A percentile compares a stretch with the other conserved stretches of the same genome.
phyloP scores from a whole-genome alignment of 2,329 filamentous ascomycete genomes.

The Colletotrichum cordylinicola region DNA sequence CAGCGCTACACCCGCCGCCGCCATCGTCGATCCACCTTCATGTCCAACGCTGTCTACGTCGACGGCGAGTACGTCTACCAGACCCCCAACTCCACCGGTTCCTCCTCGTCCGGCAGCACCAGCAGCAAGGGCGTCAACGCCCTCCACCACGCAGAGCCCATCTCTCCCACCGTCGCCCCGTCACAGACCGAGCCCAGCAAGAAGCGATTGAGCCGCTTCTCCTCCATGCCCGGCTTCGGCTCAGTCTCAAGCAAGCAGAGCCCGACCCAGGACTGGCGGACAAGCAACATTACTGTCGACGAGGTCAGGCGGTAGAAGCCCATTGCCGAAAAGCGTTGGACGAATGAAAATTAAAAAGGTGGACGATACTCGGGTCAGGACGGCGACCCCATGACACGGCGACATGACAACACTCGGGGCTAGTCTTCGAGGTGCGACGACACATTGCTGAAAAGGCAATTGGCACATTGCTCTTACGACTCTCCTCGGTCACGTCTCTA shows the following conservation, averaged over 20 bases:
- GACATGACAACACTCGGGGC: conserved; percentile 14
- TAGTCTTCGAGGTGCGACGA: conserved; percentile 16
- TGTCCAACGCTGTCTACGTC: conserved; percentile 88
- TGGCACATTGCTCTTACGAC: conserved; percentile 17
- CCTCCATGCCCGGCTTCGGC: conserved; percentile 61
- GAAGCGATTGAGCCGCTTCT: conserved; percentile 61
- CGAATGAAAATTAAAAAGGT: background rate
- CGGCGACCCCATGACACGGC: conserved; percentile 11
- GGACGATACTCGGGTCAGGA: background rate
- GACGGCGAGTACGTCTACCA: conserved; percentile 94
- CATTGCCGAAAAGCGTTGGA: background rate
- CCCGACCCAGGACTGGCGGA: conserved; percentile 45
- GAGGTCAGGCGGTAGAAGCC: conserved; percentile 18
- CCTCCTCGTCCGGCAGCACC: conserved; percentile 51
- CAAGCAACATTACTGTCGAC: conserved; percentile 33
- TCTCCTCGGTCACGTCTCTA: conserved; percentile 2
- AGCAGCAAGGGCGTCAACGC: conserved; percentile 39
- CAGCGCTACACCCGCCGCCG: conserved; percentile 93
- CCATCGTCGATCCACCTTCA: conserved; percentile 84
- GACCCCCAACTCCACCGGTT: conserved; percentile 64
- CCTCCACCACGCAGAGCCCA: conserved; percentile 39
- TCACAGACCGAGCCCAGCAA: conserved; percentile 37
- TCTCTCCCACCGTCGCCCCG: conserved; percentile 26
- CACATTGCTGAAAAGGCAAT: conserved; percentile 4
- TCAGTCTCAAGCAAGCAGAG: conserved; percentile 40